Evolutionary conservation across 306 rosid species (phyloP).

Genomic region (Macrotyloma uniflorum): DNA sequence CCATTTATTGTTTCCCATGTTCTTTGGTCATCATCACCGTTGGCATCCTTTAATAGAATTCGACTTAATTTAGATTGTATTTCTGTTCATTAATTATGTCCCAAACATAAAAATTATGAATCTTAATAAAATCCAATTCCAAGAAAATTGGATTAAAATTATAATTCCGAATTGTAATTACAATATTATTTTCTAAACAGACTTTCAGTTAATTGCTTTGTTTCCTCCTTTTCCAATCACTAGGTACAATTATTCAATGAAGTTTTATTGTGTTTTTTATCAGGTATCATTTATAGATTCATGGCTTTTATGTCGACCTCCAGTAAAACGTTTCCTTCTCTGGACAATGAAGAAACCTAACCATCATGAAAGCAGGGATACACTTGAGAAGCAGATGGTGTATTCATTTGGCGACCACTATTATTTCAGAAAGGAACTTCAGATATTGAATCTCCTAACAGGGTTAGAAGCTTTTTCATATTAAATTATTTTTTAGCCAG

Average conservation of each 20-base stretch:
- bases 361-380: constrained; percentile 37
- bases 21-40: not conserved
- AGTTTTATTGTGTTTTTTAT: constrained; percentile 9
- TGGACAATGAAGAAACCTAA: constrained; percentile 71
- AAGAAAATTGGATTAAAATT: not conserved
- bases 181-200: not conserved
- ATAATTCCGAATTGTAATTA: not conserved
- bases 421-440: constrained; percentile 77
- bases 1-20: not conserved
- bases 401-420: constrained; percentile 94
- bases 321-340: constrained; percentile 70
- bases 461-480: constrained; percentile 32
- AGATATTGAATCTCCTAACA: constrained; percentile 76
- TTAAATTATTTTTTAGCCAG: constrained; percentile 11
- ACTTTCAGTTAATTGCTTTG: constrained; percentile 2
- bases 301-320: constrained; percentile 27
- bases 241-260: not conserved
- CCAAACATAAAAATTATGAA: not conserved
- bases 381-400: constrained; percentile 57
- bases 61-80: not conserved
- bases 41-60: not conserved
- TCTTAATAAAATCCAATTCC: constrained; percentile 21
- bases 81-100: not conserved
- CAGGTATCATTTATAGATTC: constrained; percentile 83
- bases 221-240: constrained; percentile 28